Evolutionary conservation across 805 yeast species (phyloP).

Genomic region (Zygoascus bituminiphila): DNA sequence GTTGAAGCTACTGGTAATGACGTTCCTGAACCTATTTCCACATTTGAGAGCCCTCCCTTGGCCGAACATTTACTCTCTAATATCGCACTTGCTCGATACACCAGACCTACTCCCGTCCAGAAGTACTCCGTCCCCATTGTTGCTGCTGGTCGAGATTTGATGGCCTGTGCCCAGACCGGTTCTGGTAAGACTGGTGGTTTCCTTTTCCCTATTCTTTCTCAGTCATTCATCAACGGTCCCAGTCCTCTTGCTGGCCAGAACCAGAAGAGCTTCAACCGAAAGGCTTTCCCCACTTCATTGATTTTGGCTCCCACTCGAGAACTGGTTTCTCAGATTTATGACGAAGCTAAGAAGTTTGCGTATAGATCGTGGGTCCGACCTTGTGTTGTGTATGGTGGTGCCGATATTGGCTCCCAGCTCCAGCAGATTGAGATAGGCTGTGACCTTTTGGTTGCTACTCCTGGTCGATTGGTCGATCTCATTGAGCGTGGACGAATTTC

Average conservation of each 20-base stretch:
- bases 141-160: constrained; percentile 80
- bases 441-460: constrained; percentile 94
- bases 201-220: constrained; percentile 92
- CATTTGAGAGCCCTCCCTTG: constrained; percentile 88
- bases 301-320: constrained; percentile 99
- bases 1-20: constrained; percentile 95
- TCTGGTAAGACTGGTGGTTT: constrained; percentile 99
- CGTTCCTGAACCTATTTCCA: constrained; percentile 86
- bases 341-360: constrained; percentile 90
- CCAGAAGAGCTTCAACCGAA: constrained; percentile 39
- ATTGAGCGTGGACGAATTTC: constrained; percentile 93
- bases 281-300: constrained; percentile 89
- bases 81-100: constrained; percentile 80
- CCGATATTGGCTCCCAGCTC: constrained; percentile 82
- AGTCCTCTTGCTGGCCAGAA: constrained; percentile 42
- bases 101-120: constrained; percentile 94
- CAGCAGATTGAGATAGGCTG: constrained; percentile 88
- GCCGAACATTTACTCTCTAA: constrained; percentile 80
- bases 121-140: constrained; percentile 90
- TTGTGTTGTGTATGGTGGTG: constrained; percentile 97
- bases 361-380: constrained; percentile 98
- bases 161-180: constrained; percentile 98
- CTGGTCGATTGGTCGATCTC: constrained; percentile 96
- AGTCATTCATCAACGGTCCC: constrained; percentile 86
- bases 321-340: constrained; percentile 92